Base-by-base conservation (phyloP, 768 basidiomycete genomes). In the Leucosporidium creatinivorum region DNA sequence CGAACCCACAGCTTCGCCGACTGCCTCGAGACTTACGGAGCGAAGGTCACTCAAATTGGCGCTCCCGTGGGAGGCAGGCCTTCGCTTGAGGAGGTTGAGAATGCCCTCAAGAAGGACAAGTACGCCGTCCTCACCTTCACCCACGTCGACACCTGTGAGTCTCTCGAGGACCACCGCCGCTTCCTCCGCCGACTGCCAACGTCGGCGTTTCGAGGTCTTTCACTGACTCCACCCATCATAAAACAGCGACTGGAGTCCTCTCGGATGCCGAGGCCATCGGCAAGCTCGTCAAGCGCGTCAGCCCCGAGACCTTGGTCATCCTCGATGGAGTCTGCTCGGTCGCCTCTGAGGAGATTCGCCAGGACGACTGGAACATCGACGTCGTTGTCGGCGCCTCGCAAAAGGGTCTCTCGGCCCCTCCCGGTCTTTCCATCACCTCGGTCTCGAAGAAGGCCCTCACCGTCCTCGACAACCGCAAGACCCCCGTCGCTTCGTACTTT, bases 291-390 rank as follows among this genome's bases (percentile, higher is more conserved):
- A 83, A 81, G 69, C 81, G 82, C 31, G 84, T 89, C 67, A 92
- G 91, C 0, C 93, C 94, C 1, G 84, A 89, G 17, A 92, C 93
- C 1, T 81, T 99, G 68, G 89, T 91, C 72, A 67, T 89, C 12
- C 81, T 92, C 66, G 96, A 99, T 76, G 91, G 85, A n/a, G 96
- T 99, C 31, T 99, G 96, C 79, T 88, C 92, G 2, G 92, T 97
- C 21, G 96, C 90, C 8, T 90, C 88, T 73, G 96, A 98, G 77
- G 92, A 97, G 77, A 93, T 99, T 74, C 85, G 82, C 55, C 89
- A 96, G 82, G 96, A 98, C 73, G 87, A 84, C 3, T 98, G 96
- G 96, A 86, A 83, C 30, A 82, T 98, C 62, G 96, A 99, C 73
- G 85, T 93, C 48, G 87, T 98, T 36, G 69, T 93, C 51, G 85